A percentile compares a stretch with the other conserved stretches of the same genome.
Conservation (phyloP, 345 rosid genomes). For the Trapa incisa region DNA sequence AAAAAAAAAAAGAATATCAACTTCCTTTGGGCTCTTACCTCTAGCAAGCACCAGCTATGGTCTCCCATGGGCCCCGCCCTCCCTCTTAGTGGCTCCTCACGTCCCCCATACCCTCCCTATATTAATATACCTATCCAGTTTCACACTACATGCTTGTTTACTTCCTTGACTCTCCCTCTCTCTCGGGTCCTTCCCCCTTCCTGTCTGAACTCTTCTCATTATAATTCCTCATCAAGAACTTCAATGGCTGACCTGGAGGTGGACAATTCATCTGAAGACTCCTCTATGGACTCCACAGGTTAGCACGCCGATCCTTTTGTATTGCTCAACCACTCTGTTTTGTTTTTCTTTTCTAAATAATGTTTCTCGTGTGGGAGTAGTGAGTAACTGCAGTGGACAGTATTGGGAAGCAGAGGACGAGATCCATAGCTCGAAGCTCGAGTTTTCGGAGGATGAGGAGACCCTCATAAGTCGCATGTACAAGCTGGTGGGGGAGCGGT, state of each 20-base stretch:
- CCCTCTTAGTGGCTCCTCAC: neutral
- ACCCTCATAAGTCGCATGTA: slow-evolving; percentile 28
- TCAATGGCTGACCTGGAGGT: neutral
- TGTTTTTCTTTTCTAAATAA: no score
- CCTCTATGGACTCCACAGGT: no score
- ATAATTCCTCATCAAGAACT: neutral
- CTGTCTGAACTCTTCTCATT: neutral
- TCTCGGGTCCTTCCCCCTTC: neutral
- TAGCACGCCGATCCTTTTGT: no score
- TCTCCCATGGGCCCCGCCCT: neutral
- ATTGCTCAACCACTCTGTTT: no score
- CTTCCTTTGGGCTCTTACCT: no score
- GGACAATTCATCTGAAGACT: no score
- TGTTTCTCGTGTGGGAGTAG: no score
- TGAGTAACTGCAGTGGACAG: no score
- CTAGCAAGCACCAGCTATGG: no score
- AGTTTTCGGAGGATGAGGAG: slow-evolving; percentile 32
- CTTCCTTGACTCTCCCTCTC: neutral
- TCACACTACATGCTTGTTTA: neutral
- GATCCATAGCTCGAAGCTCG: slow-evolving; percentile 14
- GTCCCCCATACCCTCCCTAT: neutral
- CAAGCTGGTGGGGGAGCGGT: slow-evolving; percentile 32
- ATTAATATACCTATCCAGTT: neutral
- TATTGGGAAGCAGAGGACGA: slow-evolving; percentile 7
- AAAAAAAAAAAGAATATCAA: no score